A percentile compares a stretch with the other conserved stretches of the same genome.
Conservation (phyloP, 2,329 filamentous ascomycete species). For the Stachybotrys echinatus region DNA sequence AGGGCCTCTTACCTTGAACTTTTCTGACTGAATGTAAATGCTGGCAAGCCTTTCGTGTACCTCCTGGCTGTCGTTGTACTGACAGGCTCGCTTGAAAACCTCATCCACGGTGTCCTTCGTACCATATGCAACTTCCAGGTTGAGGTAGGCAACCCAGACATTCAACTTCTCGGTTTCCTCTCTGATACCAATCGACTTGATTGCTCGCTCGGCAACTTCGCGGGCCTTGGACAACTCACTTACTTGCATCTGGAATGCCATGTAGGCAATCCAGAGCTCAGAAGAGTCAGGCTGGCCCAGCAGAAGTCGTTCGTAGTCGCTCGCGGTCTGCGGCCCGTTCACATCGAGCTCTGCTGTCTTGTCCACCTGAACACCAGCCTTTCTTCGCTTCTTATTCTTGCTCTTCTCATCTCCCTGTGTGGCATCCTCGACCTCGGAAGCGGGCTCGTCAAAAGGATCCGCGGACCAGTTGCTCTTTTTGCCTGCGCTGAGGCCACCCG, state of each 20-base stretch:
- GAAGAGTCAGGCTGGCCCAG: slow-evolving; percentile 93
- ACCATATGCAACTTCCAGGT: slow-evolving; percentile 88
- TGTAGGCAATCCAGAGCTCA: slow-evolving; percentile 90
- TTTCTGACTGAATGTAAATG: slow-evolving; percentile 91
- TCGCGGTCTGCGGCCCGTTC: slow-evolving; percentile 80
- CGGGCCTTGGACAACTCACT: slow-evolving; percentile 85
- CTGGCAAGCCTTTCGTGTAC: slow-evolving; percentile 85
- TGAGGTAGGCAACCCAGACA: slow-evolving; percentile 90
- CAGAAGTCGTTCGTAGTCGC: slow-evolving; percentile 90
- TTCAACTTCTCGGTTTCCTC: slow-evolving; percentile 92
- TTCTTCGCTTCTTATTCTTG: slow-evolving; percentile 65
- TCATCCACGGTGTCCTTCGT: slow-evolving; percentile 77
- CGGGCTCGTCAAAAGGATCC: slow-evolving; percentile 57
- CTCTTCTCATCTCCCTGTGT: slow-evolving; percentile 26
- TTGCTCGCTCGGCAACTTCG: slow-evolving; percentile 82
- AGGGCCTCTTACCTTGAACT: slow-evolving; percentile 61
- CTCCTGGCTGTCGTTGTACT: slow-evolving; percentile 88
- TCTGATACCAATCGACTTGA: slow-evolving; percentile 84
- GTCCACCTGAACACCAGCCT: slow-evolving; percentile 76
- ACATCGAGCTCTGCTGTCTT: slow-evolving; percentile 87
- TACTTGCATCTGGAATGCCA: slow-evolving; percentile 95
- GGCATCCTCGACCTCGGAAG: slow-evolving; percentile 40
- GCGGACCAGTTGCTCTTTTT: slow-evolving; percentile 90
- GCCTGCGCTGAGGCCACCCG: slow-evolving; percentile 37
- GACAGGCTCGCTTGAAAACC: slow-evolving; percentile 85